These are phyloP conservation scores for Quercus engelmannii DNA, from an alignment of 306 rosid genomes.

Conservation along the genomic window DNA sequence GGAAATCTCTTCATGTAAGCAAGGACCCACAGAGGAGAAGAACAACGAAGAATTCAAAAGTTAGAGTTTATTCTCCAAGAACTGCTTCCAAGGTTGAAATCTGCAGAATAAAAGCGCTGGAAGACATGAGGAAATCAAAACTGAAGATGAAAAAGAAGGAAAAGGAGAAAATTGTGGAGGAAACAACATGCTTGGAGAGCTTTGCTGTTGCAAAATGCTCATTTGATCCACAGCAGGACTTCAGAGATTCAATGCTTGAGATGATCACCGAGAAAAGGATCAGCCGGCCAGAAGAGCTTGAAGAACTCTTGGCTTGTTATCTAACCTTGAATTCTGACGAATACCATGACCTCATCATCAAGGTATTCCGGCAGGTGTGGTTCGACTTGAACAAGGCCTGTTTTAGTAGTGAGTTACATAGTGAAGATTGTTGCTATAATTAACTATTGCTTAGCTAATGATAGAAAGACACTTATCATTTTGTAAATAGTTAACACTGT, in stretches of 20 bases:
- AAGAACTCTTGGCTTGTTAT: constrained; percentile 82
- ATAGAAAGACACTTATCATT: constrained; percentile 2
- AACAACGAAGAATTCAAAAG: constrained; percentile 43
- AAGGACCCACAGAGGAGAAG: constrained; percentile 57
- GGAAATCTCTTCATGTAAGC: constrained; percentile 53
- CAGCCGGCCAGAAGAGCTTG: constrained; percentile 62
- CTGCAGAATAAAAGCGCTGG: constrained; percentile 65
- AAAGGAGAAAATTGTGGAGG: constrained; percentile 30
- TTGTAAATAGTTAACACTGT: constrained; percentile 17
- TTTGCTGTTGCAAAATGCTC: constrained; percentile 84
- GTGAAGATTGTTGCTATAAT: constrained; percentile 28
- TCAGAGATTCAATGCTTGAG: constrained; percentile 94
- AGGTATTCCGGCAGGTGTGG: constrained; percentile 90
- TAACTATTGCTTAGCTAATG: constrained; percentile 14
- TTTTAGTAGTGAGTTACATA: constrained; percentile 32
- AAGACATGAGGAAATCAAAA: constrained; percentile 65
- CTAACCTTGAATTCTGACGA: constrained; percentile 83
- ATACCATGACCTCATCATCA: constrained; percentile 78
- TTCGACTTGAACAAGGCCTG: constrained; percentile 49
- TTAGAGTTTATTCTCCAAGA: constrained; percentile 64
- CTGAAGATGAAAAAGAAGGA: constrained; percentile 46
- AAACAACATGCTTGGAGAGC: constrained; percentile 45
- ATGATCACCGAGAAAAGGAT: constrained; percentile 73
- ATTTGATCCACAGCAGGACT: constrained; percentile 66
- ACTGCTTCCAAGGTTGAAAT: constrained; percentile 60